Evolutionary conservation across 805 yeast species (phyloP), one percentile per base, ranked within the genome.

Genomic region (Clavispora asparagi): DNA sequence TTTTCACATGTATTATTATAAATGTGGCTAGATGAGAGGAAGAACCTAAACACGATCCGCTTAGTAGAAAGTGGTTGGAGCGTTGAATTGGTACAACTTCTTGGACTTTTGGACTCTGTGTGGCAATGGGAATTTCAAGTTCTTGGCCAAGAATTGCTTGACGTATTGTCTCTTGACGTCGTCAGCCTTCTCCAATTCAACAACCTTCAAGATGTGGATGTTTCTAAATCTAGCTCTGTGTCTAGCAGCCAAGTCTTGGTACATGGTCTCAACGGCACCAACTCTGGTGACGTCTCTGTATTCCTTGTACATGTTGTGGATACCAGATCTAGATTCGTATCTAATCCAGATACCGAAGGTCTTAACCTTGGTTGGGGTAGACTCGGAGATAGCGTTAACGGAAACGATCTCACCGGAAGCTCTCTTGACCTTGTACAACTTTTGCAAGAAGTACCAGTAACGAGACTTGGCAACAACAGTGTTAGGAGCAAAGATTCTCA

Each of bases 221-320:
- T 92, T 85, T 86, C 99, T 89, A 85, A 94, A 94, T 85, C 99
- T 90, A 71, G 99, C 94, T 86, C 99, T 90, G 95, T 94, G 99
- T 83, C 99, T 91, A 65, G 99, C 97, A 78, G 99, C 99, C 87
- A 94, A 87, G 79, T 94, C 99, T 77, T 87, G 91, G 94, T 94
- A 94, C 85, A 94, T 85, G 72, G 94, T 81, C 78, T 87, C 96
- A 71, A 94, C 97, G 64, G 98, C 99, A 76, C 88, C 96, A 58
- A 90, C 95, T 83, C 99, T 94, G 82, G 97, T 79, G 66, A 92
- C 95, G 68, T 92, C 99, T 80, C 99, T 90, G 94, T 89, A 88
- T 83, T 94, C 99, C 85, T 94, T 94, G 97, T 94, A 94, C 97
- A 94, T 94, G 95, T 94, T 94, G 95, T 94, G 99, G 70, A 96